Base-by-base conservation (phyloP, 2,329 filamentous ascomycete genomes). In the Neocucurbitaria cava region DNA sequence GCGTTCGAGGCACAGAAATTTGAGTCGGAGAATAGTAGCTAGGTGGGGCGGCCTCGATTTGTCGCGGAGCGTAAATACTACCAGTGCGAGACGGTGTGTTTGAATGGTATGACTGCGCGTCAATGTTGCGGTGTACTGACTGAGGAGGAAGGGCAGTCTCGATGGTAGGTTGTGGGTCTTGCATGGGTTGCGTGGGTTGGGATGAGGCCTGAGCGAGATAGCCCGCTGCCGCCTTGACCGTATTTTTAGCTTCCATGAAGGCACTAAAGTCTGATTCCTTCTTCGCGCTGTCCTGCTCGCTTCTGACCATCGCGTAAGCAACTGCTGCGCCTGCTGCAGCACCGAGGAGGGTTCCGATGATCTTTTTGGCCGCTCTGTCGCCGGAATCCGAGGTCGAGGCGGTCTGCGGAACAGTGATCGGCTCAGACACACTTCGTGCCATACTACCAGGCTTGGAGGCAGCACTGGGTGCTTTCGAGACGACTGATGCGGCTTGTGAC, bases 301-400 rank as follows among this genome's bases (percentile, higher is more conserved):
- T 82, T 61, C 84, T 87, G 59, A 87, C 82, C 79, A 92, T 87
- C 20, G 86, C 87, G 75, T 95, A 96, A 9, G 90, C 89, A 36
- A 90, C 80, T 9, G 89, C 89, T 31, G 88, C 90, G 35, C 89
- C 90, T 17, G 90, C 90, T 15, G 90, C 91, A 28, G 89, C 90
- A 39, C 91, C 91, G 44, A 96, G 82, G 10, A 96, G 80, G 7
- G 90, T 89, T 7, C 91, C 90, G 41, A 95, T 82, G 38, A 93
- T 82, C 18, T 86, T 85, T 62, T 87, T 87, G 36, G 85, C 81
- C 45, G 80, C 82, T 35, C 85, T 76, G 4, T 84, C 76, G 42
- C 81, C 72, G 43, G 54, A 59, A 41, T 72, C 73, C 17, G 64
- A 59, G 24, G 68, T 60, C 38, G 69, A 58, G 23, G 61, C 49